These are phyloP conservation scores for Lepidium didymum DNA, from an alignment of 345 rosid genomes.

Conservation along the genomic window DNA sequence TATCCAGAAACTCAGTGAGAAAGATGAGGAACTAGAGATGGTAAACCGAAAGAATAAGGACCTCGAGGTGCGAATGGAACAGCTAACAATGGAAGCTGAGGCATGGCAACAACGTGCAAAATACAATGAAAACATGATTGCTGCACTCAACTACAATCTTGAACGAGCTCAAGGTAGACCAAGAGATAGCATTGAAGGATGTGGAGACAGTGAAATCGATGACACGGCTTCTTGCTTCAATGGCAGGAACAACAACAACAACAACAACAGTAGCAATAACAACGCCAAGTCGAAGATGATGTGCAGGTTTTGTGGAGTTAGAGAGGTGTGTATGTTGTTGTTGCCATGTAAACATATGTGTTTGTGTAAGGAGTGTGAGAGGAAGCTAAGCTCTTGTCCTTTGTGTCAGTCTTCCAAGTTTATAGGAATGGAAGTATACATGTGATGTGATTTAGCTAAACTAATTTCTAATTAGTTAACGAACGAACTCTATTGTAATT, in stretches of 20 bases:
- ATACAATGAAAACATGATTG: constrained; percentile 63
- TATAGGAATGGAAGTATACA: constrained; percentile 70
- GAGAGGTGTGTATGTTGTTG: constrained; percentile 71
- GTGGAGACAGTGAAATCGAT: constrained; percentile 89
- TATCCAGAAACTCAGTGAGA: constrained; percentile 54
- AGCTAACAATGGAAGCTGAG: constrained; percentile 56
- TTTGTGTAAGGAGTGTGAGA: constrained; percentile 83
- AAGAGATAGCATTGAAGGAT: constrained; percentile 68
- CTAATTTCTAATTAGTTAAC: constrained; percentile 17
- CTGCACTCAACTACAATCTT: constrained; percentile 59
- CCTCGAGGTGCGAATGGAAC: constrained; percentile 71
- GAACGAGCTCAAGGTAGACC: constrained; percentile 60
- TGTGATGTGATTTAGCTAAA: constrained; percentile 35
- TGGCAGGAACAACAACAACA: constrained; percentile 38
- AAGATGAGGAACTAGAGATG: constrained; percentile 64
- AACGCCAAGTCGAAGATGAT: constrained; percentile 42
- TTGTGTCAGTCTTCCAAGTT: constrained; percentile 73
- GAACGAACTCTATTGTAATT: constrained; percentile 12
- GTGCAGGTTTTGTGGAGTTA: constrained; percentile 74
- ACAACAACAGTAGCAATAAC: constrained; percentile 25
- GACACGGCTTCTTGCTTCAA: constrained; percentile 85
- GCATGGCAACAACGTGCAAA: constrained; percentile 76
- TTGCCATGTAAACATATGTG: constrained; percentile 95
- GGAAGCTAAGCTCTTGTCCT: constrained; percentile 79
- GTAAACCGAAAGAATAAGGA: constrained; percentile 66